Percentiles rank a stretch among this genome's conserved stretches.
These are phyloP conservation scores for Trametes coccinea DNA, from an alignment of 768 basidiomycete species.

Conservation along the genomic window DNA sequence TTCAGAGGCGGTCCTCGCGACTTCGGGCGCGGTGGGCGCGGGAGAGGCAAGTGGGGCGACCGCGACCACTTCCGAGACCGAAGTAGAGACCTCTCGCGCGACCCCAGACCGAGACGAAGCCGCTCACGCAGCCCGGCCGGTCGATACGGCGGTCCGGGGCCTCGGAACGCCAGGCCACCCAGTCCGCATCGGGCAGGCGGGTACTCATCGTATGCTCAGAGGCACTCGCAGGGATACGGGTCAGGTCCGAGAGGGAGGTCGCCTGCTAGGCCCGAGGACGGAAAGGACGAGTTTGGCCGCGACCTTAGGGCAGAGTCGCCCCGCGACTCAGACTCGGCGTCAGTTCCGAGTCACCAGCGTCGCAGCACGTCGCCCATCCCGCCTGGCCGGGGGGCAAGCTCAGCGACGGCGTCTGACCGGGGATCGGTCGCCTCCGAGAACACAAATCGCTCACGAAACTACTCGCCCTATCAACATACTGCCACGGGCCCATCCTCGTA, in stretches of 20 bases:
- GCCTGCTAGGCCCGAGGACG: slow-evolving; percentile 34
- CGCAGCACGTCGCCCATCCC: slow-evolving; percentile 15
- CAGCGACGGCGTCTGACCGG: slow-evolving; percentile 14
- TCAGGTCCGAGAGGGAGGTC: slow-evolving; percentile 23
- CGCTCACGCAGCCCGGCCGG: slow-evolving; percentile 75
- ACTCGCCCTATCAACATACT: not conserved
- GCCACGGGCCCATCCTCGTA: not conserved
- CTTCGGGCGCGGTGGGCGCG: slow-evolving; percentile 64
- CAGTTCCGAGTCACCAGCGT: not conserved
- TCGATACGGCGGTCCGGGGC: slow-evolving; percentile 44
- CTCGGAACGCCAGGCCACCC: slow-evolving; percentile 53
- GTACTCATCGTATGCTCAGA: slow-evolving; percentile 15
- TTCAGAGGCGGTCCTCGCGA: slow-evolving; percentile 52
- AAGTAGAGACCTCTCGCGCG: slow-evolving; percentile 48
- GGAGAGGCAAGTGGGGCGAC: slow-evolving; percentile 63
- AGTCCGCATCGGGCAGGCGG: slow-evolving; percentile 51
- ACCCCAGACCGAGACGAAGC: slow-evolving; percentile 51
- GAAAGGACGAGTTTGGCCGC: slow-evolving; percentile 85
- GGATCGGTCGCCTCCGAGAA: slow-evolving; percentile 15
- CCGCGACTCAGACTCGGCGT: slow-evolving; percentile 11
- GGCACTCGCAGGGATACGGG: slow-evolving; percentile 21
- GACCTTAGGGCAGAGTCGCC: slow-evolving; percentile 67
- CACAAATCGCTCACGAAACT: not conserved
- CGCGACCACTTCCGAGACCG: slow-evolving; percentile 45
- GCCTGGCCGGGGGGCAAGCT: slow-evolving; percentile 2